Conservation (phyloP, 306 rosid genomes). For the Rubus idaeus region DNA sequence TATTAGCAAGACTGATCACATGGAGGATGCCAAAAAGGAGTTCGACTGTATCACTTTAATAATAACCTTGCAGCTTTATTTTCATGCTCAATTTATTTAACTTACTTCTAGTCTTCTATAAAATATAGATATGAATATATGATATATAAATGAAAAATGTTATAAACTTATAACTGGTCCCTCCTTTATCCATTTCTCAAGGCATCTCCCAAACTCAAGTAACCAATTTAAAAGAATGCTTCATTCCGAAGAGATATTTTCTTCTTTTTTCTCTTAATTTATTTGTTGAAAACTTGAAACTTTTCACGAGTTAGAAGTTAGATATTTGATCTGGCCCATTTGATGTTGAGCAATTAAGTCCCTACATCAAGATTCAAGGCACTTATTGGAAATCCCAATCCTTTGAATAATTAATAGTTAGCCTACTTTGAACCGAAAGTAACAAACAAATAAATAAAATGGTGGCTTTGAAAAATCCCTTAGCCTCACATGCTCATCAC, state of each 20-base stretch:
- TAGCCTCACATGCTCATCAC: constrained; percentile 49
- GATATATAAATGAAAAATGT: not conserved
- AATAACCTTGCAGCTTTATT: constrained; percentile 53
- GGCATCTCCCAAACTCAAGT: constrained; percentile 1
- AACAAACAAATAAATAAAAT: constrained; percentile 13
- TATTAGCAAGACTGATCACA: constrained; percentile 14
- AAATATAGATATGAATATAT: not conserved
- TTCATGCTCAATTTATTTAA: constrained; percentile 27
- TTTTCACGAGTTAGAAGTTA: constrained; percentile 17
- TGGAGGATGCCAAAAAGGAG: constrained; percentile 22
- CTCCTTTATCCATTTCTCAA: constrained; percentile 8
- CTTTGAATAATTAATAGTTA: constrained; percentile 26
- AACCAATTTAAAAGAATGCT: constrained; percentile 1
- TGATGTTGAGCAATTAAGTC: not conserved
- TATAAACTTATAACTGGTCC: constrained; percentile 53
- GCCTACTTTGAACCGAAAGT: constrained; percentile 41
- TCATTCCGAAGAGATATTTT: constrained; percentile 3
- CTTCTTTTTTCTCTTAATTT: too few relatives aligned
- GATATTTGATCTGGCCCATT: not conserved
- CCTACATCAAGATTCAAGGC: constrained; percentile 34
- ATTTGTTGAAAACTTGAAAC: constrained; percentile 18
- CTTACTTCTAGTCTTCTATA: not conserved
- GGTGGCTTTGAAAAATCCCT: constrained; percentile 36
- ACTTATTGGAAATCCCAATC: constrained; percentile 31
- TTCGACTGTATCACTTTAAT: constrained; percentile 28